These are phyloP conservation scores for Erodium texanum DNA, from an alignment of 441 rosid genomes.

Conservation along the genomic window DNA sequence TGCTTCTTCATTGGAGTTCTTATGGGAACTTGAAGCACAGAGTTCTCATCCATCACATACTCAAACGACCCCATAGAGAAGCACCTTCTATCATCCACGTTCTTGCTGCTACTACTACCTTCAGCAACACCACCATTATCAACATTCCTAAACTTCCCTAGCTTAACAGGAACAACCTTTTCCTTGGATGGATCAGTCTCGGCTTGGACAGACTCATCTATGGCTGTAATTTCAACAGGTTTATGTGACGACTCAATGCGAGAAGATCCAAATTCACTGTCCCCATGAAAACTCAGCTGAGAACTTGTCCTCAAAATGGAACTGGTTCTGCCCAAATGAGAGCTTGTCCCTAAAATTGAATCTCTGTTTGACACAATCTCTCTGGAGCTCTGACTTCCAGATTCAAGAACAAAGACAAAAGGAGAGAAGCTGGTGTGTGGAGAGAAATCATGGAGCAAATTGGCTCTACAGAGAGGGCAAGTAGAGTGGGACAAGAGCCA, in stretches of 20 bases:
- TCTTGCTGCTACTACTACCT: constrained; percentile 29
- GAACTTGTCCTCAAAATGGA: constrained; percentile 34
- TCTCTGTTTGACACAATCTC: constrained; percentile 50
- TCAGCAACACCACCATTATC: constrained; percentile 30
- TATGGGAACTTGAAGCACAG: constrained; percentile 63
- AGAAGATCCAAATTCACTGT: constrained; percentile 40
- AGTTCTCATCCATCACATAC: constrained; percentile 74
- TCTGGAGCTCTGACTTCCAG: constrained; percentile 71
- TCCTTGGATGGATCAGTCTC: constrained; percentile 26
- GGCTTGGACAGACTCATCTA: constrained; percentile 21
- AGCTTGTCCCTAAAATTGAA: not conserved
- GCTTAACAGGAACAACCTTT: constrained; percentile 63
- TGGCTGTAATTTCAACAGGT: constrained; percentile 23
- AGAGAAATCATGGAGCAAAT: constrained; percentile 57
- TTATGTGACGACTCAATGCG: constrained; percentile 26
- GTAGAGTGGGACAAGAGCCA: constrained; percentile 98
- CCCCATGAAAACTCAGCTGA: constrained; percentile 38
- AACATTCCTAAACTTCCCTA: constrained; percentile 68
- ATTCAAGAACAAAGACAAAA: constrained; percentile 72
- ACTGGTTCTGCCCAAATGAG: constrained; percentile 27
- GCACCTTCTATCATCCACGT: constrained; percentile 58
- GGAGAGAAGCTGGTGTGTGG: constrained; percentile 45
- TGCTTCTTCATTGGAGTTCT: constrained; percentile 50
- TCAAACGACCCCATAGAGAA: constrained; percentile 89
- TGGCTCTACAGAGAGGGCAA: constrained; percentile 79